Evolutionary conservation across 1,284 basidiomycete species (phyloP).

Genomic region (Leccinum pallidistipes): DNA sequence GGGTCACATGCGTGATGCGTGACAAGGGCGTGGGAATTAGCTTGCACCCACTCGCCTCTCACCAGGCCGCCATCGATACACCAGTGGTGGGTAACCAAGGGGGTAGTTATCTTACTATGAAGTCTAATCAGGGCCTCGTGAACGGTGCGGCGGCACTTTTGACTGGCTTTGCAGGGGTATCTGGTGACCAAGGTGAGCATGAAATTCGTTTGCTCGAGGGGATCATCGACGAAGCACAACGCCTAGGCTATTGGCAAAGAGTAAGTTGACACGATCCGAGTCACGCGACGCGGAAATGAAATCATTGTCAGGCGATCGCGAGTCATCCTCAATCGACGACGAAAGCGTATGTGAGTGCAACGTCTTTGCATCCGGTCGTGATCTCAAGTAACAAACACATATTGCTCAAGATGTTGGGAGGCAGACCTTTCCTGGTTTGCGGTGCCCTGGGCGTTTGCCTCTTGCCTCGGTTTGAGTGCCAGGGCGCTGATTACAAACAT

Average conservation of each 20-base stretch:
- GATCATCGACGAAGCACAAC: neutral
- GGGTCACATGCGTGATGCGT: too few relatives aligned
- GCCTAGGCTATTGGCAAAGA: constrained; percentile 49
- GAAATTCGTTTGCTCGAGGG: neutral
- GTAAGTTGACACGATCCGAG: constrained; percentile 28
- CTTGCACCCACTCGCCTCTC: too few relatives aligned
- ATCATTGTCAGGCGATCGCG: constrained; percentile 42
- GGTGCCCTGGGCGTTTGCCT: constrained; percentile 59
- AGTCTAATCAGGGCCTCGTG: constrained; percentile 52
- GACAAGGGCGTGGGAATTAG: too few relatives aligned
- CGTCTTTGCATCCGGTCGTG: neutral
- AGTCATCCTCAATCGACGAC: constrained; percentile 50
- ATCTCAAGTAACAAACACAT: neutral
- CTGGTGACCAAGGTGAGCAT: constrained; percentile 48
- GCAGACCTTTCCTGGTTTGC: constrained; percentile 57
- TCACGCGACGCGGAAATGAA: neutral
- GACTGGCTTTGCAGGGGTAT: constrained; percentile 48
- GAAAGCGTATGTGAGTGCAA: constrained; percentile 44
- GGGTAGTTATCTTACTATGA: constrained; percentile 61
- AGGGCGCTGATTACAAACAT: constrained; percentile 50
- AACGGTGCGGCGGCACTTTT: constrained; percentile 50
- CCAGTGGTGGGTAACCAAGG: constrained; percentile 52
- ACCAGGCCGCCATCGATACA: constrained; percentile 36
- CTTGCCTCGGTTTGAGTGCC: constrained; percentile 55
- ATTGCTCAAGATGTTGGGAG: constrained; percentile 50